A percentile compares a stretch with the other conserved stretches of the same genome.
These are phyloP conservation scores for Tylopilus plumbeoviolaceoides DNA, from an alignment of 768 basidiomycete species.

Conservation along the genomic window DNA sequence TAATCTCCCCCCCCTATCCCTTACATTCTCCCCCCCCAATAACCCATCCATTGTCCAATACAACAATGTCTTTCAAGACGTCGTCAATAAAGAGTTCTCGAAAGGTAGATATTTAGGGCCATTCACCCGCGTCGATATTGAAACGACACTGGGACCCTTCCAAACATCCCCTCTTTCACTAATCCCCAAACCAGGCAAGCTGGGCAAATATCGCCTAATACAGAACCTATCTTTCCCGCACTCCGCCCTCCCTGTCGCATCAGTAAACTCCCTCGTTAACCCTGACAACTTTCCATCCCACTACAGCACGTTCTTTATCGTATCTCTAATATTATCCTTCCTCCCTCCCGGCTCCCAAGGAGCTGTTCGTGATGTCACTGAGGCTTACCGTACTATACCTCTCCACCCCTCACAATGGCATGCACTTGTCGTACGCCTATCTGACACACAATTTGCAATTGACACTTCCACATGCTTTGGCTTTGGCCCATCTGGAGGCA, in stretches of 20 bases:
- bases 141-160: conserved; percentile 22
- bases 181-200: conserved; percentile 26
- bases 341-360: too few relatives aligned
- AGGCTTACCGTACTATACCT: too few relatives aligned
- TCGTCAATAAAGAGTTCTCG: too few relatives aligned
- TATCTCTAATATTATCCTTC: too few relatives aligned
- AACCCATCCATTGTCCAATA: too few relatives aligned
- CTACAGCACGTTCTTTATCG: too few relatives aligned
- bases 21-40: too few relatives aligned
- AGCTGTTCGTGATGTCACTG: too few relatives aligned
- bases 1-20: too few relatives aligned
- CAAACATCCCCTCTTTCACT: conserved; percentile 27
- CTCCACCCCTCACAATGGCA: background rate
- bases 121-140: background rate
- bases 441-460: background rate
- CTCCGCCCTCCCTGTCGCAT: conserved; percentile 12
- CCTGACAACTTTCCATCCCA: background rate
- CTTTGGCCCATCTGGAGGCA: background rate
- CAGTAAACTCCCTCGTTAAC: conserved; percentile 34
- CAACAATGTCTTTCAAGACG: too few relatives aligned
- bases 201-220: conserved; percentile 18
- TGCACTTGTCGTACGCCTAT: background rate
- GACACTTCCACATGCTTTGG: background rate
- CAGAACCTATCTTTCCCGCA: conserved; percentile 31
- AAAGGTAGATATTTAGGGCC: background rate